Conservation (phyloP, 352 stramenopile species). For the Thraustochytrium striatum region DNA sequence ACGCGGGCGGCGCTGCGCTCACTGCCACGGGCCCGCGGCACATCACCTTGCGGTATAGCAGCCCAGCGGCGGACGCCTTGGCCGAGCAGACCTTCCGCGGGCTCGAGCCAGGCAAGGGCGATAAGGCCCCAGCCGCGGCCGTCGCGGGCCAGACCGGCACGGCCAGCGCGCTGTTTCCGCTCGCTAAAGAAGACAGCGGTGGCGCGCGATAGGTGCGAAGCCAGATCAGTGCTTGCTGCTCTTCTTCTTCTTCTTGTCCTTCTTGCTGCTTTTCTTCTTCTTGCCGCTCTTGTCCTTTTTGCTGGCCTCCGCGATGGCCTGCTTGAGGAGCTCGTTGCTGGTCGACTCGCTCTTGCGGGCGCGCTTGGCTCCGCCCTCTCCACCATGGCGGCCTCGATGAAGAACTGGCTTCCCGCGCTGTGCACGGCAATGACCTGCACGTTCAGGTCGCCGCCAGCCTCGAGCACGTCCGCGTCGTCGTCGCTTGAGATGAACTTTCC, state of each 20-base stretch:
- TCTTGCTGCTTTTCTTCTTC: conserved; percentile 34
- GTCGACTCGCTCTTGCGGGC: not conserved
- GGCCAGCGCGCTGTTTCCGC: conserved; percentile 67
- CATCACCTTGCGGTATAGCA: conserved; percentile 31
- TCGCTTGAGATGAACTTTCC: not conserved
- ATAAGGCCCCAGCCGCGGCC: conserved; percentile 70
- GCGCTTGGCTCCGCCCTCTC: not conserved
- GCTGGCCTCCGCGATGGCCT: not conserved
- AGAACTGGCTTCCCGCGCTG: conserved; percentile 14
- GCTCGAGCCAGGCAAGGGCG: conserved; percentile 70
- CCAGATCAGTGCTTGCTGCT: not conserved
- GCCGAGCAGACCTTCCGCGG: conserved; percentile 68
- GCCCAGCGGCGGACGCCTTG: conserved; percentile 62
- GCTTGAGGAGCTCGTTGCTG: not conserved
- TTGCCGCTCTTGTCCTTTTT: not conserved
- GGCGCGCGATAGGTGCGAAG: too few species aligned
- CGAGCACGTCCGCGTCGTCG: not conserved
- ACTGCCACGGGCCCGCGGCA: too few species aligned
- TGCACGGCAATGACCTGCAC: not conserved
- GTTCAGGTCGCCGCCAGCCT: not conserved
- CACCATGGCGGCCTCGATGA: conserved; percentile 29
- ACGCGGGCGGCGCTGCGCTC: too few species aligned
- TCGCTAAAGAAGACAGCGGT: conserved; percentile 10
- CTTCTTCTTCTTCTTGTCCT: conserved; percentile 39
- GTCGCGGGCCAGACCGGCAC: conserved; percentile 69